Evolutionary conservation across 768 basidiomycete genomes (phyloP).

Genomic region (Pisolithus albus): DNA sequence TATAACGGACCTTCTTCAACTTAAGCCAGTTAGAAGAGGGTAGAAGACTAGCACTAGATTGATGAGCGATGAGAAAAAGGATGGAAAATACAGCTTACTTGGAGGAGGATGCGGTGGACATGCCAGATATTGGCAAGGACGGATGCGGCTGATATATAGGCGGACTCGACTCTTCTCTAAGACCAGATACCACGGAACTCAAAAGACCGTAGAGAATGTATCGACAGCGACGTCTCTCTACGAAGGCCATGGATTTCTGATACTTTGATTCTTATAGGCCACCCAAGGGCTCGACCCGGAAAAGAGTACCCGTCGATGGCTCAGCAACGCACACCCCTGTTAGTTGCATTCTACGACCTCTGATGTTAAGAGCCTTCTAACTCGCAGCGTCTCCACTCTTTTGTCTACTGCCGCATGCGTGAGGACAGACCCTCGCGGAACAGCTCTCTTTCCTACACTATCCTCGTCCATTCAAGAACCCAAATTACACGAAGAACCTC

Average conservation of each 20-base stretch:
- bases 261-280: not conserved
- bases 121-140: too few species aligned
- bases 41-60: slow-evolving; percentile 2
- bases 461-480: slow-evolving; percentile 75
- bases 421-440: slow-evolving; percentile 57
- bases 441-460: slow-evolving; percentile 65
- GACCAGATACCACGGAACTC: too few species aligned
- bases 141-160: too few species aligned
- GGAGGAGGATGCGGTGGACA: too few species aligned
- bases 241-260: not conserved
- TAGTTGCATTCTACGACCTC: not conserved
- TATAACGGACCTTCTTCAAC: slow-evolving; percentile 41
- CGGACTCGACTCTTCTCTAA: too few species aligned
- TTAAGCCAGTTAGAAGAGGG: slow-evolving; percentile 59
- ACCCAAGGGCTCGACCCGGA: not conserved
- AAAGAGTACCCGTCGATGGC: not conserved
- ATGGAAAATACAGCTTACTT: too few species aligned
- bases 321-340: not conserved
- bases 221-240: too few species aligned
- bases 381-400: too few species aligned
- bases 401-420: not conserved
- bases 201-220: too few species aligned
- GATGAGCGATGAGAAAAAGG: not conserved
- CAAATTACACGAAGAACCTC: slow-evolving; percentile 58
- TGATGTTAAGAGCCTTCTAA: too few species aligned